These are phyloP conservation scores for Phytophthora foliorum DNA, from an alignment of 352 stramenopile genomes.

Conservation along the genomic window DNA sequence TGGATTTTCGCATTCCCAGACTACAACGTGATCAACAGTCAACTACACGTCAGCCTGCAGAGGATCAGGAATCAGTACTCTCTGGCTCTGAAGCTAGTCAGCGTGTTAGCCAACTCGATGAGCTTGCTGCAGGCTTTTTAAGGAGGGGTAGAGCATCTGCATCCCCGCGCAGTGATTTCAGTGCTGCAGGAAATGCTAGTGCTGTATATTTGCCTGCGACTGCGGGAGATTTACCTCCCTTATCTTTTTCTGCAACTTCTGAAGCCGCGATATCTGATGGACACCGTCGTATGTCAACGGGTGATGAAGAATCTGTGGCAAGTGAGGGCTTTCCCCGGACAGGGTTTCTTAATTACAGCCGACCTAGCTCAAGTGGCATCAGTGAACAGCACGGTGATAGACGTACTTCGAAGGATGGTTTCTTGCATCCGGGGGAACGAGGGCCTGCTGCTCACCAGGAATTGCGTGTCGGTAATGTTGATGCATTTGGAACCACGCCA, in stretches of 20 bases:
- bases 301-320: not conserved
- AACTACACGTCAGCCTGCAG: not conserved
- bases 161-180: not conserved
- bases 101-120: conserved; percentile 7
- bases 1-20: conserved; percentile 32
- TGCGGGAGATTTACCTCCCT: conserved; percentile 6
- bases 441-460: not conserved
- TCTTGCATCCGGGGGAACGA: not conserved
- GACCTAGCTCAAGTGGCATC: not conserved
- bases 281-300: not conserved
- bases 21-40: not conserved
- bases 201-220: not conserved
- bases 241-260: conserved; percentile 1
- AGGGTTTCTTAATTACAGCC: not conserved
- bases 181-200: not conserved
- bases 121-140: not conserved
- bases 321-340: not conserved
- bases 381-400: not conserved
- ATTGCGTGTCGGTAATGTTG: not conserved
- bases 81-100: conserved; percentile 12
- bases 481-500: not conserved
- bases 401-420: not conserved
- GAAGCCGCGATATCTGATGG: not conserved
- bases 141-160: not conserved
- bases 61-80: not conserved